Evolutionary conservation across 2,329 filamentous ascomycete species (phyloP).

Genomic region (Mycocentrospora acerina): DNA sequence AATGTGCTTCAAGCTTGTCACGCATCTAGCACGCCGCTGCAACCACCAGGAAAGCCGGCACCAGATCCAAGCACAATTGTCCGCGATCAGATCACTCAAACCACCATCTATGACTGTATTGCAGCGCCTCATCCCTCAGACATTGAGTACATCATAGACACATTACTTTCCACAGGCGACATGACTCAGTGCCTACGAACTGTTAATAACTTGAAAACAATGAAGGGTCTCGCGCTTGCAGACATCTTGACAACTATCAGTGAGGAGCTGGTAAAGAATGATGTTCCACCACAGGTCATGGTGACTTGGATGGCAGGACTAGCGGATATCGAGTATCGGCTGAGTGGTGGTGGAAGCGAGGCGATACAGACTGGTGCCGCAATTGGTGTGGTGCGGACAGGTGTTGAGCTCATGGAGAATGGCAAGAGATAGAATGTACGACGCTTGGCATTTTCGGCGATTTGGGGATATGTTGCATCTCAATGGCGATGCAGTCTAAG

Average conservation of each 20-base stretch:
- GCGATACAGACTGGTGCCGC: constrained; percentile 87
- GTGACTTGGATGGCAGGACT: constrained; percentile 89
- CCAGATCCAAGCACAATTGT: constrained; percentile 61
- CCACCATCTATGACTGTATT: constrained; percentile 94
- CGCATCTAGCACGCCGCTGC: constrained; percentile 73
- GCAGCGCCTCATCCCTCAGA: constrained; percentile 90
- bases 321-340: constrained; percentile 87
- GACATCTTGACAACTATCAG: constrained; percentile 88
- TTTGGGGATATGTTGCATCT: too few species aligned
- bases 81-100: constrained; percentile 85
- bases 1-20: constrained; percentile 97
- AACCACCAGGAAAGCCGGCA: constrained; percentile 50
- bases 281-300: constrained; percentile 83
- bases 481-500: too few species aligned
- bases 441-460: too few species aligned
- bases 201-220: constrained; percentile 82
- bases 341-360: constrained; percentile 86
- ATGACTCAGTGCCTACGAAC: constrained; percentile 87
- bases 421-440: constrained; percentile 19
- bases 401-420: constrained; percentile 67
- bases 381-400: constrained; percentile 83
- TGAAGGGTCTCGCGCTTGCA: constrained; percentile 84
- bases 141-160: constrained; percentile 79
- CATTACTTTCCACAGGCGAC: constrained; percentile 79
- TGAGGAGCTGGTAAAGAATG: constrained; percentile 78